Evolutionary conservation across 805 yeast genomes (phyloP), one percentile per base, ranked within the genome.

Genomic region (Sugiyamaella americana): DNA sequence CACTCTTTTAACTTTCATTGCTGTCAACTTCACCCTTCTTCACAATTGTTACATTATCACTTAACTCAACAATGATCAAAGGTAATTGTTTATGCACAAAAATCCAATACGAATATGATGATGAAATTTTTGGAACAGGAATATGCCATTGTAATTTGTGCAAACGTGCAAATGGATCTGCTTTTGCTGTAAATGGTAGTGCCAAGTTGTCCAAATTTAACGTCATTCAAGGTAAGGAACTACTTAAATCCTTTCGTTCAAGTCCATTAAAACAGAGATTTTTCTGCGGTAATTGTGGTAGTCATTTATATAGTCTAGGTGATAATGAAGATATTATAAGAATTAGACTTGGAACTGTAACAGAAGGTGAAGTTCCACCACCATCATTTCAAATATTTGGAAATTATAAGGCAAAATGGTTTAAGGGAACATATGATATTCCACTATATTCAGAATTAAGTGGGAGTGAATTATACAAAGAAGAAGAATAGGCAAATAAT

Each of bases 251-350:
- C 11, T 42, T 24, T 18, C 22, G 5, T 4, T 16, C 40, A 5
- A 13, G 30, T 3, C 37, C 32, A n/a, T 4, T 3, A 29, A 42
- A 42, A 19, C 4, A 4, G 5, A 13, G 45, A 18, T 19, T 20
- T 13, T 42, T 42, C 26, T 42, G 45, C 30, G 11, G 26, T 24
- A 42, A 42, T 23, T 42, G 45, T 30, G 45, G 45, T 4, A 42
- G 45, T 18, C 45, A 38, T 5, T 10, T 42, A 13, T 42, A 18
- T 13, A 42, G 45, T 30, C 40, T 8, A 13, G 17, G 18, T 13
- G 45, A 30, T 19, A 13, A 18, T 11, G 16, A 24, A 3, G 38
- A 13, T 3, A 19, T 18, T 3, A 24, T 20, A 3, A 24, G 45
- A 19, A 24, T 42, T 5, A 22, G 45, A 17, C 21, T 42, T 13